These are phyloP conservation scores for Colletotrichum cereale DNA, from an alignment of 2,329 filamentous ascomycete genomes.

Conservation along the genomic window DNA sequence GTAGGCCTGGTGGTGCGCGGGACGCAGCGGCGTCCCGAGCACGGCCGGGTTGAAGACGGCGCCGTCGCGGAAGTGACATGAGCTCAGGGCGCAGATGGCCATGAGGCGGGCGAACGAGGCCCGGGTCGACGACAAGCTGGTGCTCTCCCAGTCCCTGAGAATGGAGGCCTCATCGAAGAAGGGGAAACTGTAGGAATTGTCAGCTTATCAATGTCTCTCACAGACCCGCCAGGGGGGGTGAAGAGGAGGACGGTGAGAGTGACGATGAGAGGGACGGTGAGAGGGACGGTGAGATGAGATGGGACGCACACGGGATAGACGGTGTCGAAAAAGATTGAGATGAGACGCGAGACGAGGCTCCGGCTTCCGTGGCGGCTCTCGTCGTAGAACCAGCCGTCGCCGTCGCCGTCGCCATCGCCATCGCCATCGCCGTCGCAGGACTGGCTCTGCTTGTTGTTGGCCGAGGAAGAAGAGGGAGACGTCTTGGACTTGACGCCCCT, in stretches of 20 bases:
- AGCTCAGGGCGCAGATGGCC: slow-evolving; percentile 63
- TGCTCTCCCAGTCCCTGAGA: slow-evolving; percentile 56
- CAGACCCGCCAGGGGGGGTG: not conserved
- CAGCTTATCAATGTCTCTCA: not conserved
- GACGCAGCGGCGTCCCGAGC: slow-evolving; percentile 2
- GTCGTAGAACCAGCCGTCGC: slow-evolving; percentile 38
- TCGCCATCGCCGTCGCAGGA: no score
- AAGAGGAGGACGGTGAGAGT: no score
- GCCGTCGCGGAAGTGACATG: slow-evolving; percentile 62
- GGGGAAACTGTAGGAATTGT: slow-evolving; percentile 51
- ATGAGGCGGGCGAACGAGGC: slow-evolving; percentile 63
- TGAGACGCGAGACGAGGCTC: slow-evolving; percentile 29
- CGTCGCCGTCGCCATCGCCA: not conserved
- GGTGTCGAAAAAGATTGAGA: slow-evolving; percentile 41
- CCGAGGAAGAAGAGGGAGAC: slow-evolving; percentile 9
- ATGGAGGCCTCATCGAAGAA: slow-evolving; percentile 62
- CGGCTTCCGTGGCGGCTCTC: slow-evolving; percentile 37
- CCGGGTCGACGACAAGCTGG: slow-evolving; percentile 46
- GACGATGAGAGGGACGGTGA: not conserved
- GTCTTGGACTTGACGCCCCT: slow-evolving; percentile 41
- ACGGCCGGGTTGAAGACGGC: slow-evolving; percentile 59
- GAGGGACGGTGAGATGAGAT: not conserved
- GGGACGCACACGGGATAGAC: slow-evolving; percentile 39
- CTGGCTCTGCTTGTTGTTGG: slow-evolving; percentile 14
- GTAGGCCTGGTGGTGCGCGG: slow-evolving; percentile 33